Base-by-base conservation (phyloP, 73 alveolate genomes). In the Halteria grandinella region DNA sequence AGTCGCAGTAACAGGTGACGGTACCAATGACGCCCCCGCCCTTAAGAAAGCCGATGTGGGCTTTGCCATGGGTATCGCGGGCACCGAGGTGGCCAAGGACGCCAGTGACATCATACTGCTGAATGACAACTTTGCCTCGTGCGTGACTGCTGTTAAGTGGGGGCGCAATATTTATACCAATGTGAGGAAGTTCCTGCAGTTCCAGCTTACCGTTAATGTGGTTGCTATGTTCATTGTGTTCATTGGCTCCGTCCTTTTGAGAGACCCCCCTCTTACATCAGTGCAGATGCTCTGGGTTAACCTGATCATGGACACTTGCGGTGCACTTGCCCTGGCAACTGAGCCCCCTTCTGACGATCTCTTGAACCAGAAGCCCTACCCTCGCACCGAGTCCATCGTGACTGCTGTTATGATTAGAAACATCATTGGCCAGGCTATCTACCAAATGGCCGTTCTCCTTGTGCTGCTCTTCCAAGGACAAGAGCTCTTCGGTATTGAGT, bases 1-100 rank as follows among this genome's bases (percentile, higher is more conserved):
- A 23, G 99, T 95, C 1, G 99, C 99, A 15, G 97, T 95, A 3
- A 95, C 99, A 17, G 99, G 99, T 40, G 99, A 93, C 84, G 98
- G 98, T 23, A 90, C 98, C 17, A 95, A 93, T 73, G 99, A 95
- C 76, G 97, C 99, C 15, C 97, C 96, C n/a, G 98, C 99, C 31
- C 85, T 95, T 0, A 87, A 91, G 74, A 91, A 90, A 79, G 97
- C 98, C 17, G 95, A 95, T 73, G 95, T 95, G 0, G 99, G 99
- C 48, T 95, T 95, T 78, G 98, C 99, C 33, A 90, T 95, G 97
- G 97, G 97, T 53, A 85, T 90, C 7, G 76, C 96, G 40, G 99
- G 99, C 29, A 93, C 99, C 20, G 98, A 95, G 62, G 91, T 95
- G 10, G 99, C 99, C 25, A 94, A 95, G 71, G 98, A 90, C 50